Percentiles rank a stretch among this genome's conserved stretches.
These are phyloP conservation scores for Suhomyces terraborum DNA, from an alignment of 1,139 yeast genomes.

Conservation along the genomic window DNA sequence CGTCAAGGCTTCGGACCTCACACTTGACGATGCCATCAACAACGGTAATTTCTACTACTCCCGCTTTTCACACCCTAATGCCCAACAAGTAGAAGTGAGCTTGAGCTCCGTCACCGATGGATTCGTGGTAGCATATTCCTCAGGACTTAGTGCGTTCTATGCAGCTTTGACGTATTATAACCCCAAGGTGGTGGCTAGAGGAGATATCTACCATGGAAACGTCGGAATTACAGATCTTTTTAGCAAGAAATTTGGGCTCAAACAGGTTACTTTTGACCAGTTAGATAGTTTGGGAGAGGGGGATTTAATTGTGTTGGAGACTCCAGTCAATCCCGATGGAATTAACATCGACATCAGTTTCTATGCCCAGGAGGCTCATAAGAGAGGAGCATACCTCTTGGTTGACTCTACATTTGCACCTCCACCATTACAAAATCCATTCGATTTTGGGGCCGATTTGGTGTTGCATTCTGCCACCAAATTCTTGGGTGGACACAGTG, in stretches of 20 bases:
- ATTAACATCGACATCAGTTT: slow-evolving; percentile 60
- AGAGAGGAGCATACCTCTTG: slow-evolving; percentile 63
- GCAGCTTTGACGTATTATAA: slow-evolving; percentile 71
- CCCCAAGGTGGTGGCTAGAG: slow-evolving; percentile 76
- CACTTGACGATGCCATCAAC: slow-evolving; percentile 2
- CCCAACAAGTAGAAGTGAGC: slow-evolving; percentile 65
- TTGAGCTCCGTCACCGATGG: slow-evolving; percentile 59
- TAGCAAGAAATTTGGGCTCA: slow-evolving; percentile 59
- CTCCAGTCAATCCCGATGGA: slow-evolving; percentile 89
- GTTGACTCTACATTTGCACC: slow-evolving; percentile 94
- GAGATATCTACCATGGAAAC: slow-evolving; percentile 84
- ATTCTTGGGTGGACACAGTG: slow-evolving; percentile 94
- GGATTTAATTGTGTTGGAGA: slow-evolving; percentile 80
- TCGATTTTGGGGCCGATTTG: slow-evolving; percentile 77
- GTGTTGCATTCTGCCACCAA: slow-evolving; percentile 90
- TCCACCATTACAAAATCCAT: slow-evolving; percentile 84
- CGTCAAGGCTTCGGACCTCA: slow-evolving; percentile 42
- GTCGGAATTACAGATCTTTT: slow-evolving; percentile 67
- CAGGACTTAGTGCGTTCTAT: slow-evolving; percentile 80
- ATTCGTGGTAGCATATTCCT: slow-evolving; percentile 62
- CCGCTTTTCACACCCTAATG: slow-evolving; percentile 71
- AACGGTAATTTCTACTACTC: slow-evolving; percentile 51
- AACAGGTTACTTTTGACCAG: slow-evolving; percentile 49
- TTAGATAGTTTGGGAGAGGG: slow-evolving; percentile 55
- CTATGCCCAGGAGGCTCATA: slow-evolving; percentile 69